A percentile compares a stretch with the other conserved stretches of the same genome.
These are phyloP conservation scores for Tillandsia leiboldiana DNA, from an alignment of 176 grass and related monocot species.

Conservation along the genomic window DNA sequence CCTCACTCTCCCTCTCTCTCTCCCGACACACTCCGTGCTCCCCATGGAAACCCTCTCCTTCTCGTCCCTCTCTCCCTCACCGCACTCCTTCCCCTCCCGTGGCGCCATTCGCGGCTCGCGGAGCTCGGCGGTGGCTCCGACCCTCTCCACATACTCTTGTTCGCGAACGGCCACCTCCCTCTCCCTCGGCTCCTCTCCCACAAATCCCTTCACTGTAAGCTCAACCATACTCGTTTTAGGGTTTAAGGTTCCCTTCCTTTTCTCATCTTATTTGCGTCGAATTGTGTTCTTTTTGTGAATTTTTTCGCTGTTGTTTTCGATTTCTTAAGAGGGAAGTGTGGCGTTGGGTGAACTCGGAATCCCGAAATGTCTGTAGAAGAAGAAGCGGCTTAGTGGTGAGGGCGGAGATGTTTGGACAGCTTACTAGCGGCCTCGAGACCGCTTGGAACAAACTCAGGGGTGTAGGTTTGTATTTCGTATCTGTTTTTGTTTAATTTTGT, in stretches of 20 bases:
- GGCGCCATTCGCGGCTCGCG: slow-evolving; percentile 1
- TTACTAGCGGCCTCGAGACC: slow-evolving; percentile 83
- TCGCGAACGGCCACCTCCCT: slow-evolving; percentile 23
- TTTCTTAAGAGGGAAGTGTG: slow-evolving; percentile 19
- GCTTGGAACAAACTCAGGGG: slow-evolving; percentile 95
- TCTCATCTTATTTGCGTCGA: not conserved
- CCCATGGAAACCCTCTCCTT: slow-evolving; percentile 36
- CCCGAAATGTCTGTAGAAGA: slow-evolving; percentile 14
- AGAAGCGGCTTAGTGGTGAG: slow-evolving; percentile 39
- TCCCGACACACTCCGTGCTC: not conserved
- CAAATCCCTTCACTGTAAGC: slow-evolving; percentile 30
- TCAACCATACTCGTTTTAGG: not conserved
- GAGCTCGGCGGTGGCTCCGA: slow-evolving; percentile 1
- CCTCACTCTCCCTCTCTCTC: not conserved
- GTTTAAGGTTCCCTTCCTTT: not conserved
- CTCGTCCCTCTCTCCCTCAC: slow-evolving; percentile 16
- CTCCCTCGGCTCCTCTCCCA: slow-evolving; percentile 14
- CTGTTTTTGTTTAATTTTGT: not conserved
- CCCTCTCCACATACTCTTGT: not conserved
- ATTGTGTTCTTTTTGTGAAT: not conserved
- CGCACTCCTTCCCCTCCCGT: not conserved
- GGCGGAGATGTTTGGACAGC: slow-evolving; percentile 94
- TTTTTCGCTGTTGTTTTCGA: not conserved
- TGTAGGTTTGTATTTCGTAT: slow-evolving; percentile 37
- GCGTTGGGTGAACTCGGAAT: slow-evolving; percentile 17